Conservation (phyloP, 352 stramenopile species). For the Globisporangium solare region DNA sequence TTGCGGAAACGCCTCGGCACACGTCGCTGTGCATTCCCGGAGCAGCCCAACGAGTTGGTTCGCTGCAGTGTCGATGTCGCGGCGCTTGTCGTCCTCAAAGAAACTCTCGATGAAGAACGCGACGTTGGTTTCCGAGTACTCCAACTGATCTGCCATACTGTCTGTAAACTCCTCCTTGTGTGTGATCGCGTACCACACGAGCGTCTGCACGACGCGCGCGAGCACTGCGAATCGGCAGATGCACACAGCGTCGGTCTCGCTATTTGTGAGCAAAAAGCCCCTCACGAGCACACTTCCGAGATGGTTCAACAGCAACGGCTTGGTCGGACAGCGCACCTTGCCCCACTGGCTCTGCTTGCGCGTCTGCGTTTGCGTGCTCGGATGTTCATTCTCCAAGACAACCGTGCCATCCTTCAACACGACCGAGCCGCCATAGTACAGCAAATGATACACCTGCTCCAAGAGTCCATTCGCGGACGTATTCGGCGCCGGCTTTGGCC, state of each 20-base stretch:
- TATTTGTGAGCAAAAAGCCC: conserved; percentile 56
- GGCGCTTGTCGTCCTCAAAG: conserved; percentile 15
- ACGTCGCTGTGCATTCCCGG: conserved; percentile 21
- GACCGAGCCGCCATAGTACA: conserved; percentile 76
- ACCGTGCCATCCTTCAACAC: conserved; percentile 60
- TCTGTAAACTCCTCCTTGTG: conserved; percentile 53
- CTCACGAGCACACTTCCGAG: conserved; percentile 73
- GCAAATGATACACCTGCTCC: conserved; percentile 49
- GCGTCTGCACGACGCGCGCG: conserved; percentile 64
- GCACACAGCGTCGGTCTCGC: conserved; percentile 49
- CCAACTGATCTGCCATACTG: conserved; percentile 52
- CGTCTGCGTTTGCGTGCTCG: conserved; percentile 82
- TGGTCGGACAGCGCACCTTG: conserved; percentile 72
- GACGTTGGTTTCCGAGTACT: conserved; percentile 49
- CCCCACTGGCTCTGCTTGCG: conserved; percentile 83
- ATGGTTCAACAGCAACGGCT: conserved; percentile 70
- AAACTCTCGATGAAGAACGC: conserved; percentile 51
- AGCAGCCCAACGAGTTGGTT: conserved; percentile 30
- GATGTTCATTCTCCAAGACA: conserved; percentile 68
- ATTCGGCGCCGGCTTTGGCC: conserved; percentile 19
- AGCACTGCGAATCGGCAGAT: conserved; percentile 61
- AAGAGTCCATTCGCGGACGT: conserved; percentile 23
- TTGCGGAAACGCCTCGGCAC: conserved; percentile 24
- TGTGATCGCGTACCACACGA: conserved; percentile 74
- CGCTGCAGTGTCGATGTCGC: conserved; percentile 20